Conservation (phyloP, 805 yeast genomes). For the Cyberlindnera saturnus region DNA sequence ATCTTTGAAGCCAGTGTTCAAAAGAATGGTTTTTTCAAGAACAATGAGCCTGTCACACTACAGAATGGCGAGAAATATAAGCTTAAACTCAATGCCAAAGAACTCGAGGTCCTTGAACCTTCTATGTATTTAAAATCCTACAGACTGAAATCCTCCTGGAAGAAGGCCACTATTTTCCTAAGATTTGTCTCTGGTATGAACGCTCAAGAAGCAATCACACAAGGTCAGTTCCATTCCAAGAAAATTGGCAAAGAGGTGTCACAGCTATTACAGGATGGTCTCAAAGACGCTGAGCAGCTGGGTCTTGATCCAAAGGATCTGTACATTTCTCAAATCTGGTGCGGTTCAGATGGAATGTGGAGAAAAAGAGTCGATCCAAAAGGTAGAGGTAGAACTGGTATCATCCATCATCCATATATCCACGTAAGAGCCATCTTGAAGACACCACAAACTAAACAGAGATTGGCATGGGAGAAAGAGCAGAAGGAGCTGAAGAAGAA, state of each 20-base stretch:
- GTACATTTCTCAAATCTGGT: slow-evolving; percentile 80
- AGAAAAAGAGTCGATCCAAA: slow-evolving; percentile 67
- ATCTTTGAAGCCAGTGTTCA: slow-evolving; percentile 58
- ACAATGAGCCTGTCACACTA: slow-evolving; percentile 42
- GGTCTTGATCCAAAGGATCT: slow-evolving; percentile 49
- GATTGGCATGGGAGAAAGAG: slow-evolving; percentile 55
- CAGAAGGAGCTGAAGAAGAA: slow-evolving; percentile 41
- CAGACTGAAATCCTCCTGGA: slow-evolving; percentile 82
- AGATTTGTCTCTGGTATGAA: slow-evolving; percentile 69
- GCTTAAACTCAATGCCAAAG: slow-evolving; percentile 53
- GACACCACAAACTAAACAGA: slow-evolving; percentile 54
- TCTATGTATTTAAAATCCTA: slow-evolving; percentile 74
- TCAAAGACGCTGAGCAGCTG: slow-evolving; percentile 51
- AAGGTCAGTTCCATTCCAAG: slow-evolving; percentile 82
- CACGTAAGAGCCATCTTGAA: slow-evolving; percentile 77
- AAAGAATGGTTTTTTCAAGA: slow-evolving; percentile 60
- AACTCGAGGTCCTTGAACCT: slow-evolving; percentile 80
- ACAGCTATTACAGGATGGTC: slow-evolving; percentile 64
- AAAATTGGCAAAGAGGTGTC: slow-evolving; percentile 75
- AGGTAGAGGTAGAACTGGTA: slow-evolving; percentile 88
- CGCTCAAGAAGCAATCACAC: slow-evolving; percentile 79
- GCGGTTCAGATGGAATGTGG: slow-evolving; percentile 82
- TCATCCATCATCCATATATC: slow-evolving; percentile 66
- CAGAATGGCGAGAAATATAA: slow-evolving; percentile 42
- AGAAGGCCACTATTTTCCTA: slow-evolving; percentile 76